These are phyloP conservation scores for Artemisia annua DNA, from an alignment of 129 eudicot genomes.

Conservation along the genomic window DNA sequence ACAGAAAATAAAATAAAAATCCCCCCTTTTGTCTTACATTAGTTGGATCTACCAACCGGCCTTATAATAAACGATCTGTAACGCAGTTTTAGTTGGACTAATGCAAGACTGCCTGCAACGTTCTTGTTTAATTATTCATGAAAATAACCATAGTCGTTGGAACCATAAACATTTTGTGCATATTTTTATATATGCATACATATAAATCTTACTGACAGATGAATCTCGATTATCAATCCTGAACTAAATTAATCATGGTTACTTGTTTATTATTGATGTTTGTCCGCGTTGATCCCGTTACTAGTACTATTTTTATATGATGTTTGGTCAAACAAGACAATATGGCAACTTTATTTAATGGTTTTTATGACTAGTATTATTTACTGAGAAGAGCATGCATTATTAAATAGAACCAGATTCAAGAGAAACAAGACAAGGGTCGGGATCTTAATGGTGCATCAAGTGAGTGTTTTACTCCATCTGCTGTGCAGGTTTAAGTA, in stretches of 20 bases:
- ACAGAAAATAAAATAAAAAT: background rate
- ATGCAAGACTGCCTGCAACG: conserved; percentile 31
- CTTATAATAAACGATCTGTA: conserved; percentile 4
- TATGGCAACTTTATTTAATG: conserved; percentile 14
- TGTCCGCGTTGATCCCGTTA: conserved; percentile 40
- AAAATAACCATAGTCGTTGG: conserved; percentile 14
- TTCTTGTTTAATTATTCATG: conserved; percentile 21
- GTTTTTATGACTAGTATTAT: background rate
- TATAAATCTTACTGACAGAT: conserved; percentile 18
- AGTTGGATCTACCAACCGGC: conserved; percentile 26
- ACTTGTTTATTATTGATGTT: conserved; percentile 21
- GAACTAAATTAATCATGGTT: conserved; percentile 6
- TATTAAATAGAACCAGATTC: conserved; percentile 14
- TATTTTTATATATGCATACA: background rate
- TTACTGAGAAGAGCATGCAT: background rate
- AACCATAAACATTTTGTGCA: conserved; percentile 13
- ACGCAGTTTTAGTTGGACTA: conserved; percentile 24
- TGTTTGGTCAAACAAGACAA: conserved; percentile 29
- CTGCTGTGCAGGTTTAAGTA: conserved; percentile 30
- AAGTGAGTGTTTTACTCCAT: conserved; percentile 37
- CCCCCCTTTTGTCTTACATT: conserved; percentile 19
- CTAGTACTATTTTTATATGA: conserved; percentile 2
- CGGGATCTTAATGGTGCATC: conserved; percentile 28
- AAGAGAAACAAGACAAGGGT: conserved; percentile 34
- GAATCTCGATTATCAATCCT: conserved; percentile 21